phyloP scores from a whole-genome alignment of 306 rosid species.

The Cajanus cajan region DNA sequence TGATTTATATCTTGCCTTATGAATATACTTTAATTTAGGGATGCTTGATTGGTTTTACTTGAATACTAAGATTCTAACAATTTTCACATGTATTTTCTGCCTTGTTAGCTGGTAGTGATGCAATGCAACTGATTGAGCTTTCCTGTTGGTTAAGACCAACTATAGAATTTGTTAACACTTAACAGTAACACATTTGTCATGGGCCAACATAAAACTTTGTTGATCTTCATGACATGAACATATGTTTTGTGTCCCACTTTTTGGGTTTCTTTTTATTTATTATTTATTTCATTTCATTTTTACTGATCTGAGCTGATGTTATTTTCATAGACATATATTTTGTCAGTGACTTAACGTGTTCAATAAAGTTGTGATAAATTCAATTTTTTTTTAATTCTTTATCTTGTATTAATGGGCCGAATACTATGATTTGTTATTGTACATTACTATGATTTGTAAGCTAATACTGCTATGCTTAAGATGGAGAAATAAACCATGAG shows the following conservation, averaged over 20 bases:
- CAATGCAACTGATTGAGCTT: background rate
- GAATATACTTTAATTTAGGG: background rate
- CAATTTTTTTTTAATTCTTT: background rate
- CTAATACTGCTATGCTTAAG: background rate
- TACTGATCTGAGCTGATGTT: slow-evolving; percentile 4
- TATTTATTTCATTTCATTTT: background rate
- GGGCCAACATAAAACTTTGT: background rate
- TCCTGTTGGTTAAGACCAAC: background rate
- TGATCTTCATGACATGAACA: background rate
- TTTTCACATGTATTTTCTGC: background rate
- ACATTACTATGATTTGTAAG: background rate
- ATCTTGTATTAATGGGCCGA: background rate
- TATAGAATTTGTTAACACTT: background rate
- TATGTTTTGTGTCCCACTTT: background rate
- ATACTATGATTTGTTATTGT: background rate
- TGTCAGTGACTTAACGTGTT: background rate
- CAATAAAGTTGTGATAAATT: background rate
- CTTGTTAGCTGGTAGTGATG: background rate
- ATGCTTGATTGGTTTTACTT: background rate
- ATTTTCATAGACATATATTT: background rate
- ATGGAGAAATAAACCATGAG: background rate
- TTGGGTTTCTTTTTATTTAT: background rate
- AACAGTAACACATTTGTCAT: background rate
- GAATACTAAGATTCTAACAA: slow-evolving; percentile 1
- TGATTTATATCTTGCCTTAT: background rate